Evolutionary conservation across 805 yeast species (phyloP).

Genomic region (Pichia nakasei): DNA sequence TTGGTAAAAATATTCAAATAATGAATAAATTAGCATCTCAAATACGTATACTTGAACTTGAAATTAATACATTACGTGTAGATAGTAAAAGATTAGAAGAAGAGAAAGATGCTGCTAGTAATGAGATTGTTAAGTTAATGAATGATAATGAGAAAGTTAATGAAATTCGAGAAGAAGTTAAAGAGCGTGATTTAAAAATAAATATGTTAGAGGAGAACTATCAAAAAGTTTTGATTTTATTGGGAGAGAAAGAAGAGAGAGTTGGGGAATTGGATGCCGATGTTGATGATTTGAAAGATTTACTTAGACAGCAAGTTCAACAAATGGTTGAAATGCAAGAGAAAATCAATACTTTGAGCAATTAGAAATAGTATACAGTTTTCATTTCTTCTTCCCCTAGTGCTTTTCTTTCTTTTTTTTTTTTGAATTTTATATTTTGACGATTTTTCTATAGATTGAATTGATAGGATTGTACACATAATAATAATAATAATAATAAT

Average conservation of each 20-base stretch:
- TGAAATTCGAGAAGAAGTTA: conserved; percentile 21
- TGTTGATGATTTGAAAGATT: conserved; percentile 78
- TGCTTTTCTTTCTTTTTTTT: too few species aligned
- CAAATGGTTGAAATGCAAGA: conserved; percentile 66
- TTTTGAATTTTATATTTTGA: too few species aligned
- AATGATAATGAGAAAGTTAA: conserved; percentile 43
- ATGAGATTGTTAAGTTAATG: conserved; percentile 54
- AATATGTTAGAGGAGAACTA: conserved; percentile 15
- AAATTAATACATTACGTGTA: conserved; percentile 54
- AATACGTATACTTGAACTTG: conserved; percentile 73
- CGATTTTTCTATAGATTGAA: neutral
- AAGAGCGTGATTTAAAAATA: conserved; percentile 15
- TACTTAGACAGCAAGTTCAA: conserved; percentile 77
- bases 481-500: too few species aligned
- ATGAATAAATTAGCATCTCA: conserved; percentile 69
- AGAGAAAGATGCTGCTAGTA: conserved; percentile 60
- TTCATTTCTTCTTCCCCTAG: too few species aligned
- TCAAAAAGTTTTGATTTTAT: conserved; percentile 50
- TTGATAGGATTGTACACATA: neutral
- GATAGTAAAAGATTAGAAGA: conserved; percentile 43
- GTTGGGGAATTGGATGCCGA: conserved; percentile 85
- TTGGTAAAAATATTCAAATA: conserved; percentile 41
- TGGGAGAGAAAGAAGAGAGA: conserved; percentile 83
- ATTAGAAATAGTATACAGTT: neutral
- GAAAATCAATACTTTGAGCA: conserved; percentile 8